phyloP scores from a whole-genome alignment of 306 rosid genomes.

The Begonia fuchsioides region DNA sequence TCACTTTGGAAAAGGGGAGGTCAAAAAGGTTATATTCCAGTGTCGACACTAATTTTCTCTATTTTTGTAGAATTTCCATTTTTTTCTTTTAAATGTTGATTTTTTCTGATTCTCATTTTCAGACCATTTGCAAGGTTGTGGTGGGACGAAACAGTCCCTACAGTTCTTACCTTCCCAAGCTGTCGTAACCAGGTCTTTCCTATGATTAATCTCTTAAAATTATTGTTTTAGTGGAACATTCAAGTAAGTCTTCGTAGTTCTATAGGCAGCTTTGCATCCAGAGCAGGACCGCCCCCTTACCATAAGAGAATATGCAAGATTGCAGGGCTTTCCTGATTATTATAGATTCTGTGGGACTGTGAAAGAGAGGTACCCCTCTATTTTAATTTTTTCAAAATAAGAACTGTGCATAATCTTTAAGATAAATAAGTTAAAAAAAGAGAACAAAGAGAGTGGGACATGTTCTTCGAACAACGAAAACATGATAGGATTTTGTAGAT shows the following conservation, averaged over 20 bases:
- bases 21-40: slow-evolving; percentile 48
- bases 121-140: slow-evolving; percentile 84
- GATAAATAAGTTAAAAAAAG: too few species aligned
- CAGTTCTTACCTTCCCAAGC: slow-evolving; percentile 59
- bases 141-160: slow-evolving; percentile 97
- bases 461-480: too few species aligned
- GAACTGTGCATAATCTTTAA: too few species aligned
- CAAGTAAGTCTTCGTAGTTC: slow-evolving; percentile 6
- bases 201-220: neutral
- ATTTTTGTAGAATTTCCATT: slow-evolving; percentile 3
- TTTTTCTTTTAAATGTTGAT: neutral
- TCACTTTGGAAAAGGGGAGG: slow-evolving; percentile 57
- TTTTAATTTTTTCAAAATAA: neutral
- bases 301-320: slow-evolving; percentile 75
- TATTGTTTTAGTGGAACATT: neutral
- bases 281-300: slow-evolving; percentile 69
- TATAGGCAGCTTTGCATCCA: slow-evolving; percentile 60
- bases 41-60: slow-evolving; percentile 1
- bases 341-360: slow-evolving; percentile 52
- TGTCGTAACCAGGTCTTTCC: slow-evolving; percentile 55
- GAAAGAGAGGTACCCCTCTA: slow-evolving; percentile 43
- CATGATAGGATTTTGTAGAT: too few species aligned
- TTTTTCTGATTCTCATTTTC: neutral
- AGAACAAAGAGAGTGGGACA: too few species aligned
- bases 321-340: slow-evolving; percentile 89